These are phyloP conservation scores for Geosmithia morbida DNA, from an alignment of 2,329 filamentous ascomycete genomes.

Conservation along the genomic window DNA sequence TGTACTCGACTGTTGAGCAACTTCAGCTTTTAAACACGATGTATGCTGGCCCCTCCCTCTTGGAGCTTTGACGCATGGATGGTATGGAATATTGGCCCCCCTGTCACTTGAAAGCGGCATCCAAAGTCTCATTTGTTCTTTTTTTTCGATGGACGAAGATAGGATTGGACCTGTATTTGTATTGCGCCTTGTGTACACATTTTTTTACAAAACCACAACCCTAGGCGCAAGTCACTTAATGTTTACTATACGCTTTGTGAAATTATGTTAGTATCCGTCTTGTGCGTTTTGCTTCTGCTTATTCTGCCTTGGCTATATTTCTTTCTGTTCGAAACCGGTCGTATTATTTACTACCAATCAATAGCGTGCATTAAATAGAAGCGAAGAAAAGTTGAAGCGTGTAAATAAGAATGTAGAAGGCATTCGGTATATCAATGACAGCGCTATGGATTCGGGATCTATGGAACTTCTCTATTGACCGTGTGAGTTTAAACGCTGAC, in stretches of 20 bases:
- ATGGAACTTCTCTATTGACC: too few relatives aligned
- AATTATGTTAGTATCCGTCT: background rate
- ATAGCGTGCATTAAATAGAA: too few relatives aligned
- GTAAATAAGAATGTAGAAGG: too few relatives aligned
- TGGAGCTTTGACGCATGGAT: background rate
- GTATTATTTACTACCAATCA: too few relatives aligned
- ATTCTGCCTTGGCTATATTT: too few relatives aligned
- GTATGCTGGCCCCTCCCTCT: background rate
- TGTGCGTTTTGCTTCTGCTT: background rate
- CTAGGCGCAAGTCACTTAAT: conserved; percentile 1
- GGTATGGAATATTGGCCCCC: background rate
- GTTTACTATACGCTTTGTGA: background rate
- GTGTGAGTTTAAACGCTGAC: too few relatives aligned
- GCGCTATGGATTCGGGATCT: too few relatives aligned
- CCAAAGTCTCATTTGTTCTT: conserved; percentile 1
- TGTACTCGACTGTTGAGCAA: background rate
- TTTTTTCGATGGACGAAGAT: conserved; percentile 15
- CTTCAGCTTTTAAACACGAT: background rate
- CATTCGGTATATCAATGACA: too few relatives aligned
- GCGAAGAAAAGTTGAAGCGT: too few relatives aligned
- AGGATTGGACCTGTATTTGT: conserved; percentile 25
- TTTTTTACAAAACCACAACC: conserved; percentile 7
- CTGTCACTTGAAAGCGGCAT: background rate
- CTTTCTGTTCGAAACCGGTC: too few relatives aligned
- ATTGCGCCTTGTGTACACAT: conserved; percentile 23